phyloP scores from a whole-genome alignment of 441 rosid genomes.

The Rhodomyrtus psidioides region DNA sequence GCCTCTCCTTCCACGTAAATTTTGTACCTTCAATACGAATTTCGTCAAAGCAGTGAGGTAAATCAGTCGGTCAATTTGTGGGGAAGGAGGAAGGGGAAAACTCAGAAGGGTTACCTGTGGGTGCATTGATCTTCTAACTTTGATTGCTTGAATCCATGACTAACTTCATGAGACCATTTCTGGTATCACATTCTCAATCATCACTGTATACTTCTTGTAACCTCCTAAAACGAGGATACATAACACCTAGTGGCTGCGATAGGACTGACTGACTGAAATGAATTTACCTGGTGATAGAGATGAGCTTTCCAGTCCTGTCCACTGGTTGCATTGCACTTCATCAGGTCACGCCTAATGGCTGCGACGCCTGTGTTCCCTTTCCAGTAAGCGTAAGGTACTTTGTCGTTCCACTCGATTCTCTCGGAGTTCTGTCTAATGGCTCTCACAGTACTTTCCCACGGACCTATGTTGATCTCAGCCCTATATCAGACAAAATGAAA shows the following conservation, averaged over 20 bases:
- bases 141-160: not conserved
- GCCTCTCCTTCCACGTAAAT: not conserved
- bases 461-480: not conserved
- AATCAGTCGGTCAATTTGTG: not conserved
- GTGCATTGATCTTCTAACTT: not conserved
- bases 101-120: not conserved
- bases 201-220: not conserved
- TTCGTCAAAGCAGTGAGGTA: not conserved
- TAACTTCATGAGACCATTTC: not conserved
- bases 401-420: not conserved
- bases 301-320: not conserved
- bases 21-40: not conserved
- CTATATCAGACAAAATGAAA: not conserved
- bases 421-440: not conserved
- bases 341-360: not conserved
- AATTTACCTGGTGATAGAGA: not conserved
- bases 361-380: not conserved
- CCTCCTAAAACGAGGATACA: not conserved
- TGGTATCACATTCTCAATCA: not conserved
- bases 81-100: not conserved
- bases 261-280: not conserved
- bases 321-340: not conserved
- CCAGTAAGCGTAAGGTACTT: not conserved
- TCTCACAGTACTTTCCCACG: not conserved
- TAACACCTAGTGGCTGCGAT: not conserved